Evolutionary conservation across 805 yeast genomes (phyloP).

Genomic region (Jamesozyma hellenica): DNA sequence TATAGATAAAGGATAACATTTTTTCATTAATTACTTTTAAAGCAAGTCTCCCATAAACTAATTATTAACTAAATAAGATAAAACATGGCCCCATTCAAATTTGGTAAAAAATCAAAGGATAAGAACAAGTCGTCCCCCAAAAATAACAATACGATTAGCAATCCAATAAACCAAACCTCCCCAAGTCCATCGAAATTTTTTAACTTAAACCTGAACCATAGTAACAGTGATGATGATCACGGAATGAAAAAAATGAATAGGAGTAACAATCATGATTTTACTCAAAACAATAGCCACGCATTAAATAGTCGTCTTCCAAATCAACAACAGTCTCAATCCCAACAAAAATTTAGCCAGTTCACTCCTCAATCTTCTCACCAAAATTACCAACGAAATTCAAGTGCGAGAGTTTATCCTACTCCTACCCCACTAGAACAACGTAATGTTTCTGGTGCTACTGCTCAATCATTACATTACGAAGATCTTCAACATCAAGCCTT

Average conservation of each 20-base stretch:
- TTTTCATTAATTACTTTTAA: not conserved
- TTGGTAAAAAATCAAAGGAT: conserved; percentile 39
- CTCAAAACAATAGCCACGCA: not conserved
- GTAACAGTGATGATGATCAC: not conserved
- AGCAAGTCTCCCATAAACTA: not conserved
- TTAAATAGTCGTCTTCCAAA: conserved; percentile 4
- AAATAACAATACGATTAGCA: conserved; percentile 1
- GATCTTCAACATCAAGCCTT: not conserved
- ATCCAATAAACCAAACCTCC: not conserved
- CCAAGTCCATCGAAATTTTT: conserved; percentile 8
- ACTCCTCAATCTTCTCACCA: not conserved
- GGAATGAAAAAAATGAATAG: not conserved
- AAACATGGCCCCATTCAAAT: conserved; percentile 48
- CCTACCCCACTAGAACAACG: conserved; percentile 23
- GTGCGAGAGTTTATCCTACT: conserved; percentile 13
- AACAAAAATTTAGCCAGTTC: not conserved
- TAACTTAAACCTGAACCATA: conserved; percentile 1
- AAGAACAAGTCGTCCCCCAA: conserved; percentile 18
- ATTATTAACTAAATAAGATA: not conserved
- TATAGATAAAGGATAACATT: too few species aligned
- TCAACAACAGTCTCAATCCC: too few species aligned
- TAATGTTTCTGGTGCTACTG: conserved; percentile 24
- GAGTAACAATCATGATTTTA: not conserved
- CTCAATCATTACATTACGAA: conserved; percentile 8
- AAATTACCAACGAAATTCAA: conserved; percentile 2